Conservation (phyloP, 768 basidiomycete species). For the Cyathus striatus region DNA sequence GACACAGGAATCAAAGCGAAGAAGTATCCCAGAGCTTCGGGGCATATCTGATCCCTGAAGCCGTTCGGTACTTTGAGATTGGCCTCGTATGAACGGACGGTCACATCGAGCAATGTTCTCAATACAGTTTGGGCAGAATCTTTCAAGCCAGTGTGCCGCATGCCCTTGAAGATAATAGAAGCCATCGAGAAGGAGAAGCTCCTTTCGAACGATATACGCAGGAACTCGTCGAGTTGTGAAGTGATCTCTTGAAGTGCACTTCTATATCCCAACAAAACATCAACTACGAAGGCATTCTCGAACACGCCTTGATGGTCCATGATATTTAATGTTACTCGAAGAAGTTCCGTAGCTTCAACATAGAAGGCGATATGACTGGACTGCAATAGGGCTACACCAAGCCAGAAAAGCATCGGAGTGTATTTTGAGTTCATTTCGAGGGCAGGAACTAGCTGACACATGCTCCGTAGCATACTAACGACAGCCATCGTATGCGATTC, state of each 20-base stretch:
- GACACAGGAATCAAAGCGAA: conserved; percentile 72
- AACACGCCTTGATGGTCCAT: conserved; percentile 62
- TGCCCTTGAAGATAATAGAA: conserved; percentile 80
- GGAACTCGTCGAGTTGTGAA: conserved; percentile 64
- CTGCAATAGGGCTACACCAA: conserved; percentile 80
- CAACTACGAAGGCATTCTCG: conserved; percentile 43
- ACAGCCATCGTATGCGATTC: conserved; percentile 68
- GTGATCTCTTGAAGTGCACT: conserved; percentile 61
- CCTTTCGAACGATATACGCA: conserved; percentile 71
- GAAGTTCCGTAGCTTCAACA: conserved; percentile 60
- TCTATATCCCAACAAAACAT: conserved; percentile 61
- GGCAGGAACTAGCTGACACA: conserved; percentile 72
- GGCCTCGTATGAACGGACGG: conserved; percentile 36
- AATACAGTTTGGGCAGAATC: conserved; percentile 59
- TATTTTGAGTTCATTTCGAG: conserved; percentile 68
- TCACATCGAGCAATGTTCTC: conserved; percentile 58
- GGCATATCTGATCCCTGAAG: conserved; percentile 37
- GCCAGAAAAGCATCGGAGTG: conserved; percentile 76
- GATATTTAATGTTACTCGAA: conserved; percentile 59
- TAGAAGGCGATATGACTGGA: conserved; percentile 70
- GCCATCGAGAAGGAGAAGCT: conserved; percentile 82
- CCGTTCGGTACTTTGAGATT: conserved; percentile 28
- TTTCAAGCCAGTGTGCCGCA: conserved; percentile 62
- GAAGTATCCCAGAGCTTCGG: conserved; percentile 73
- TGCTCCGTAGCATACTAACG: conserved; percentile 85